A percentile compares a stretch with the other conserved stretches of the same genome.
Evolutionary conservation across 805 yeast genomes (phyloP).

Genomic region (Ogataea pignaliae): DNA sequence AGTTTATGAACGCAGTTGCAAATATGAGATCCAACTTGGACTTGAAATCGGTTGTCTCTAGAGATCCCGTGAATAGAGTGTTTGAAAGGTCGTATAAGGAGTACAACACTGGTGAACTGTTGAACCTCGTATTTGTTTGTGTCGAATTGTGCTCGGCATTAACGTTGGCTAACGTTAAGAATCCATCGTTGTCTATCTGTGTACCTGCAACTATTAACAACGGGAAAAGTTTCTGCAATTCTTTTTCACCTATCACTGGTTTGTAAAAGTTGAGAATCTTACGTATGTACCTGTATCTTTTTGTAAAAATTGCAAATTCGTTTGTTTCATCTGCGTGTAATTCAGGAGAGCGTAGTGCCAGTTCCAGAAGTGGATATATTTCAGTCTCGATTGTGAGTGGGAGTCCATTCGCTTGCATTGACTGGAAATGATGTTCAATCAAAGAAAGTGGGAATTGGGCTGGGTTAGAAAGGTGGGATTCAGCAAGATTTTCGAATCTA

Average conservation of each 20-base stretch:
- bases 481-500: constrained; percentile 14
- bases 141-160: background rate
- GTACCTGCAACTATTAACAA: constrained; percentile 24
- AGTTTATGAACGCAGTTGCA: constrained; percentile 13
- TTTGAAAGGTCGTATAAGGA: constrained; percentile 11
- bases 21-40: constrained; percentile 13
- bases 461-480: constrained; percentile 19
- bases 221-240: constrained; percentile 22
- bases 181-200: constrained; percentile 21
- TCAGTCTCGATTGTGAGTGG: constrained; percentile 17
- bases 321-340: constrained; percentile 12
- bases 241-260: constrained; percentile 15
- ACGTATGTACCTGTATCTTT: constrained; percentile 17
- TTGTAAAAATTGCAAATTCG: constrained; percentile 15
- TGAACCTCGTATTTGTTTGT: constrained; percentile 1
- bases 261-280: constrained; percentile 16
- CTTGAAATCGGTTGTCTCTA: constrained; percentile 3
- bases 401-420: constrained; percentile 28
- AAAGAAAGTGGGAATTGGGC: constrained; percentile 13
- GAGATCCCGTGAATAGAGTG: constrained; percentile 6
- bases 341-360: constrained; percentile 26
- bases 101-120: constrained; percentile 11
- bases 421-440: constrained; percentile 20
- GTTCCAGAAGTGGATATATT: constrained; percentile 16
- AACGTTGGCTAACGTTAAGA: constrained; percentile 12